phyloP scores from a whole-genome alignment of 1,139 yeast genomes.

The Suhomyces bokatorum region DNA sequence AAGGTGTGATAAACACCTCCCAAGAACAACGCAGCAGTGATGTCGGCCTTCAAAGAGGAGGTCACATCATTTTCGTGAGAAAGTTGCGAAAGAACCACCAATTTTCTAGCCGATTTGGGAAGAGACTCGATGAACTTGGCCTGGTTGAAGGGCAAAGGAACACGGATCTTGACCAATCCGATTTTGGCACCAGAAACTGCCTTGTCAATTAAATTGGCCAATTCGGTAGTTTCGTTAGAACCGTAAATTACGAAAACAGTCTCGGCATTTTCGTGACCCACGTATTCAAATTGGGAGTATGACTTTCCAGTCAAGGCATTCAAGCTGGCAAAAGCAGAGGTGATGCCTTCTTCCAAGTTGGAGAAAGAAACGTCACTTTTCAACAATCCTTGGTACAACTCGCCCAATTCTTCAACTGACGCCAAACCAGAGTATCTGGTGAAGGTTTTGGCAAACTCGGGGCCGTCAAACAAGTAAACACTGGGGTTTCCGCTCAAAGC shows the following conservation, averaged over 20 bases:
- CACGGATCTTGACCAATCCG: constrained; percentile 73
- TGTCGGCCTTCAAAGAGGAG: constrained; percentile 62
- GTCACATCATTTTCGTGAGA: constrained; percentile 28
- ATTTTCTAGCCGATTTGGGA: constrained; percentile 57
- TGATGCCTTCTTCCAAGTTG: constrained; percentile 40
- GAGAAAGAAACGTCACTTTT: constrained; percentile 22
- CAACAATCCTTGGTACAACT: constrained; percentile 41
- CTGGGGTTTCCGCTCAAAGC: constrained; percentile 54
- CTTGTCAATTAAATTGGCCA: constrained; percentile 45
- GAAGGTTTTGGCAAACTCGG: constrained; percentile 60
- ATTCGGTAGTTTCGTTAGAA: constrained; percentile 60
- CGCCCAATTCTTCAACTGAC: constrained; percentile 46
- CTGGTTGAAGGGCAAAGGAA: constrained; percentile 75
- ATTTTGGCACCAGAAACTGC: constrained; percentile 36
- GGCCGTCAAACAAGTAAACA: constrained; percentile 78
- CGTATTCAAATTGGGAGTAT: constrained; percentile 70
- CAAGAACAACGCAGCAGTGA: constrained; percentile 69
- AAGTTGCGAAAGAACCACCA: constrained; percentile 67
- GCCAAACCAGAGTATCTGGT: constrained; percentile 50
- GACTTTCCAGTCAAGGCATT: constrained; percentile 59
- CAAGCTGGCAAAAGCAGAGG: constrained; percentile 47
- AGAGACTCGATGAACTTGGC: constrained; percentile 57
- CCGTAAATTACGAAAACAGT: constrained; percentile 81
- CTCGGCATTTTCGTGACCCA: constrained; percentile 60
- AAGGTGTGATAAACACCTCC: constrained; percentile 42